Base-by-base conservation (phyloP, 2,329 filamentous ascomycete genomes). In the Pseudophaeomoniella oleicola region DNA sequence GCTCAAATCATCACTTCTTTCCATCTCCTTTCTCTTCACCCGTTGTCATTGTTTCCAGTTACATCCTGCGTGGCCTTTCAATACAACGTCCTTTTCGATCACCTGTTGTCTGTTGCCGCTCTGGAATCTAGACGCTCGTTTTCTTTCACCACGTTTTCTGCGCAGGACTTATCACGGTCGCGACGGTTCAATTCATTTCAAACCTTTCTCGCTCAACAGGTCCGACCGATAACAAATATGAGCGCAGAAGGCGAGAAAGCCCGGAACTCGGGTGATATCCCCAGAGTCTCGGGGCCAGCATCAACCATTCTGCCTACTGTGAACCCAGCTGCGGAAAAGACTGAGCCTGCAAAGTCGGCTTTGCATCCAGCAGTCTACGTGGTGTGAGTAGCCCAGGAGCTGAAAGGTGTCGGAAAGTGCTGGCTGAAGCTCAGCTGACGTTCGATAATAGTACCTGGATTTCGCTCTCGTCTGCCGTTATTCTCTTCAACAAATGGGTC, bases 401-500 rank as follows among this genome's bases (percentile, higher is more conserved):
- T n/a, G n/a, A n/a, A n/a, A n/a, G n/a, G n/a, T n/a, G n/a, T n/a
- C n/a, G n/a, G n/a, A n/a, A n/a, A n/a, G n/a, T n/a, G n/a, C n/a
- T n/a, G n/a, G n/a, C n/a, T n/a, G n/a, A n/a, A n/a, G n/a, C n/a
- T n/a, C n/a, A n/a, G n/a, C n/a, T n/a, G n/a, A n/a, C n/a, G n/a
- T 14, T 30, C 11, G 22, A 27, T 35, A 22, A 36, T 59, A 94
- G 87, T 51, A 69, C 78, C 49, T 98, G 90, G 90, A 96, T 98
- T 55, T 67, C 78, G 41, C 71, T 94, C 58, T 93, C 84, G 54
- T 94, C 86, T 31, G 84, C 81, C 51, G 86, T 96, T 55, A 98
- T 98, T 58, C 70, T 98, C 43, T 96, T 94, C 79, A 96, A 98
- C 78, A 98, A 98, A 75, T 94, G 84, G 76, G 85, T 98, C 52